Evolutionary conservation across 208 protist species (phyloP).

Genomic region (Spongospora subterranea): DNA sequence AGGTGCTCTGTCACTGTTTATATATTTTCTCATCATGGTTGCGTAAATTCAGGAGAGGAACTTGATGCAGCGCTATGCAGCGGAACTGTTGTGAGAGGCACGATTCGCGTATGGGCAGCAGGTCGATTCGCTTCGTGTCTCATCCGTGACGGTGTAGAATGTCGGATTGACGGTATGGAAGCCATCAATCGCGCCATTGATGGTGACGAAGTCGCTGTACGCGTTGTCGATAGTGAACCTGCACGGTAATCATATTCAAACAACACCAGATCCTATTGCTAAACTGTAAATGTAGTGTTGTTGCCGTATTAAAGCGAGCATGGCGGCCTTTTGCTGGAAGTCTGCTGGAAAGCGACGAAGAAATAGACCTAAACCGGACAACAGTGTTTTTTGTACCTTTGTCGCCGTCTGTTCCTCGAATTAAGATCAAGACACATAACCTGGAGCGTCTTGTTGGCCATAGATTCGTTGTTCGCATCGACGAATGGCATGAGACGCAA

Average conservation of each 20-base stretch:
- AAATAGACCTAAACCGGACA: constrained; percentile 14
- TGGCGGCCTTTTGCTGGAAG: constrained; percentile 27
- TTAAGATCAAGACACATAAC: constrained; percentile 56
- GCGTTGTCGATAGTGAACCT: constrained; percentile 3
- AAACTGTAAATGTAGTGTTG: background rate
- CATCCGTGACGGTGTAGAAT: constrained; percentile 6
- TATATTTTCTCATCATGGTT: background rate
- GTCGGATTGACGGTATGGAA: constrained; percentile 56
- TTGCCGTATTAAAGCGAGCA: constrained; percentile 3
- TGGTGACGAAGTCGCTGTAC: constrained; percentile 56
- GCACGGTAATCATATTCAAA: background rate
- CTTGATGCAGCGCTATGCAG: background rate
- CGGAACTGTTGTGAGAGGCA: background rate
- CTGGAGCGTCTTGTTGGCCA: constrained; percentile 60
- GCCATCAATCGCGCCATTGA: constrained; percentile 58
- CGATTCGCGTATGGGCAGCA: constrained; percentile 24
- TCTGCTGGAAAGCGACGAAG: constrained; percentile 45
- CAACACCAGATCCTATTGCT: background rate
- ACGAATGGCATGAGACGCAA: constrained; percentile 65
- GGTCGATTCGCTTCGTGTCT: background rate
- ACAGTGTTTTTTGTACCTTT: constrained; percentile 56
- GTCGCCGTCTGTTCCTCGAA: constrained; percentile 10
- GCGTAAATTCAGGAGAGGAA: background rate
- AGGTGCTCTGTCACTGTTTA: background rate
- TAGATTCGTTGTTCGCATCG: constrained; percentile 68